Percentiles rank a stretch among this genome's conserved stretches.
phyloP scores from a whole-genome alignment of 257 asterid genomes.

The Jacaranda copaia region DNA sequence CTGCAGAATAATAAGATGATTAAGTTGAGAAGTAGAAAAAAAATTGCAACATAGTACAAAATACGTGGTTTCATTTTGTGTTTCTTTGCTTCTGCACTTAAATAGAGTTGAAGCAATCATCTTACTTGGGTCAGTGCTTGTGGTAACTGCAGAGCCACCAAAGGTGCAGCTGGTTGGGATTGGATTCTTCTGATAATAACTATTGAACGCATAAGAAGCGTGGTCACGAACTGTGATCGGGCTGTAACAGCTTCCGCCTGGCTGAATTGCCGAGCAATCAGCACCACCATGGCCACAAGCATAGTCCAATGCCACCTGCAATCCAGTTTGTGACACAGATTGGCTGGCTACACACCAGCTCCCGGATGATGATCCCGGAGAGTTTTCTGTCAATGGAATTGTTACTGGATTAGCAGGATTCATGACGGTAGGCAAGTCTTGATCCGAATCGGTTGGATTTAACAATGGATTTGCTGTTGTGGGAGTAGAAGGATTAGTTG shows the following conservation, averaged over 20 bases:
- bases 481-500: slow-evolving; percentile 49
- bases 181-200: slow-evolving; percentile 78
- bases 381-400: slow-evolving; percentile 40
- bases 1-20: slow-evolving; percentile 50
- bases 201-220: slow-evolving; percentile 86
- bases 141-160: slow-evolving; percentile 78
- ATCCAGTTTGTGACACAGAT: slow-evolving; percentile 53
- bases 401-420: slow-evolving; percentile 47
- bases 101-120: background rate
- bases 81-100: background rate
- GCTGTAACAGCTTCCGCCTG: slow-evolving; percentile 62
- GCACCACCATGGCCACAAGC: slow-evolving; percentile 80
- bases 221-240: slow-evolving; percentile 60
- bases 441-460: slow-evolving; percentile 53
- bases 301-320: slow-evolving; percentile 78
- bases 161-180: slow-evolving; percentile 81
- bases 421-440: slow-evolving; percentile 31
- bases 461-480: slow-evolving; percentile 49
- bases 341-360: slow-evolving; percentile 87
- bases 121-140: slow-evolving; percentile 86
- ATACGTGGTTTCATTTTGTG: background rate
- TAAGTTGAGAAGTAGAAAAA: background rate
- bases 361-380: slow-evolving; percentile 49
- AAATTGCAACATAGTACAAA: background rate
- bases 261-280: slow-evolving; percentile 73